Evolutionary conservation across 768 basidiomycete species (phyloP), one percentile per base, ranked within the genome.

Genomic region (Chlorophyllum brunneum): DNA sequence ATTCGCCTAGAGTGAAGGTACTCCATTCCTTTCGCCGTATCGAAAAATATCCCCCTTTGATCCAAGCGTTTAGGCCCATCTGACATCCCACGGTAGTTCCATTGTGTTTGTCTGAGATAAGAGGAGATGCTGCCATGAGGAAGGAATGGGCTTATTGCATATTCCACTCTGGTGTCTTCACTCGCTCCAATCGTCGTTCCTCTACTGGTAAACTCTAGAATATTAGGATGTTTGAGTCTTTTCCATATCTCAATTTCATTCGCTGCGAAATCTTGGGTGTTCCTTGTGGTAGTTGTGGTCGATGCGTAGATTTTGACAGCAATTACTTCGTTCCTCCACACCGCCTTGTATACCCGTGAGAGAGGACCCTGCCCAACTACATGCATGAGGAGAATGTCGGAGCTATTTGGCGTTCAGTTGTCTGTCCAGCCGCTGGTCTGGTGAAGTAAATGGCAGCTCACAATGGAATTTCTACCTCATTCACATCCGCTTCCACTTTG

Each of bases 1-100:
- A 88, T 75, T 2, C 75, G 79, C 51, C 75, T 61, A 6, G 61
- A 59, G 61, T 89, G 87, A 54, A 89, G 63, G 61, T 88, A 87
- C 45, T 77, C 72, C 85, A 89, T 86, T 5, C 86, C 87, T 57
- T 75, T 74, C 15, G 85, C 80, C 54, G 87, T 79, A 65, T 88
- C 81, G 51, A 79, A 68, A 59, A 87, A 77, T 65, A 77, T 79
- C 61, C 70, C 69, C 56, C 82, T 63, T 43, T 74, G 56, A 51
- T 82, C 77, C 16, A 36, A 5, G 6, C 18, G 22, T 18, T 34
- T 36, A 6, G 37, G 38, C 26, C 44, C 58, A 33, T 38, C 58
- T 16, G 63, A 58, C 50, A 58, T 42, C 55, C 73, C 71, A 57
- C 86, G 64, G 59, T 70, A 85, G 44, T 65, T 66, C 20, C 75